Evolutionary conservation across 2,329 filamentous ascomycete species (phyloP), one percentile per base, ranked within the genome.

Genomic region (Salinomyces thailandicus): DNA sequence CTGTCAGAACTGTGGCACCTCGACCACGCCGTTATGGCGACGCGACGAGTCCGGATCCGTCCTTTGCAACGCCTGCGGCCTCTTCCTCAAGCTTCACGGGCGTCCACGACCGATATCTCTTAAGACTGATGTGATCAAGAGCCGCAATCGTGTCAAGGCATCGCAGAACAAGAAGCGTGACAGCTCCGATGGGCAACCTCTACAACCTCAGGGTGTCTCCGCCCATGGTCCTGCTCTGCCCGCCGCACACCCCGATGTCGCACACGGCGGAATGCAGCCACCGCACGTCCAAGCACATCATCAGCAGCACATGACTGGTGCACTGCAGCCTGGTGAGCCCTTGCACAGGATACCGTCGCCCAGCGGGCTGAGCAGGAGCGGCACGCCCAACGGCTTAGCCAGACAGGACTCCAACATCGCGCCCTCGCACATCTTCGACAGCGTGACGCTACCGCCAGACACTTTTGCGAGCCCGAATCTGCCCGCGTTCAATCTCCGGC

Each of bases 61-160:
- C 24, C 81, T 98, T 35, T 98, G 91, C 77, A 98, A 98, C 66
- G 91, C 91, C 55, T 98, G 91, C 64, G 91, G 91, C 42, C 74
- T 98, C 39, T 98, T 96, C 63, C 74, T 96, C 54, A 98, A 98
- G 72, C 73, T 98, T 50, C 91, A 98, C 60, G 87, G 87, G 46
- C 82, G 87, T 17, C 78, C 91, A 42, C 80, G 91, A 38, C 91
- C 91, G 50, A 95, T 94, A 60, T 93, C 85, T 52, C 74, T 98
- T 53, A 98, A 98, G 72, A 96, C 91, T 33, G 91, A 98, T 69
- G 89, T 96, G 50, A 98, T 98, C 68, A 98, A 98, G 71, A 95
- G 87, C 68, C 85, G 91, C 55, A 98, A 98, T 65, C 79, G 91
- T 47, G 89, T 96, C 51, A 96, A 96, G 71, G 91, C 86, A 36